Base-by-base conservation (phyloP, 805 yeast genomes). In the Kluyveromyces nonfermentans region DNA sequence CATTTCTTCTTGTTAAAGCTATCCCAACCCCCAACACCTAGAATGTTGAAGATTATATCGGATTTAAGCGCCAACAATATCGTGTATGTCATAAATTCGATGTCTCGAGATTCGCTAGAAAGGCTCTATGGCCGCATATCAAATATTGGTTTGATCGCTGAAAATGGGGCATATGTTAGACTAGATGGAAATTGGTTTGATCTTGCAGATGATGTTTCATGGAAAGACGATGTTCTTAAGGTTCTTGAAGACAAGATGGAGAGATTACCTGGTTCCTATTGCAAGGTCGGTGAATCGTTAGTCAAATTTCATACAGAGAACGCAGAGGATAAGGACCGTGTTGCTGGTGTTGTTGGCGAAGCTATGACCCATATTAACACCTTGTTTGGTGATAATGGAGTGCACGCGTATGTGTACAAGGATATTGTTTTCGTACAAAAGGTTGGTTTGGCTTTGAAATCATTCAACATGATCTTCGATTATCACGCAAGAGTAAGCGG, bases 321-420 rank as follows among this genome's bases (percentile, higher is more conserved):
- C 41, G 78, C 85, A 6, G 75, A 74, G 37, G 78, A 75, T 36
- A 67, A 70, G 22, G 86, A 81, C 41, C 75, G 95, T 53, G 78
- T 79, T 42, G 63, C 73, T 25, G 72, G 80, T 38, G 73, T 81
- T 16, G 75, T 86, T 65, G 96, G 97, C 40, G 96, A 88, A 53
- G 74, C 83, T 45, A 80, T 89, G 38, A 80, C 89, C 19, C 88
- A 87, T 60, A 78, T 89, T 44, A 88, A 90, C 62, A 93, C 82
- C 38, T 67, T 82, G 28, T 84, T 77, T 57, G 72, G 74, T 14
- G 75, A 73, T 15, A 73, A 71, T 40, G 77, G 77, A 33, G 72
- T 89, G 15, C 95, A 87, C 63, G 96, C 96, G 2, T 78, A 82
- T 28, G 68, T 85, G 36, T 78, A 83, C 45, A 74, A 78, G 47